A percentile compares a stretch with the other conserved stretches of the same genome.
Conservation (phyloP, 2,329 filamentous ascomycete genomes). For the Aspergillus bombycis region DNA sequence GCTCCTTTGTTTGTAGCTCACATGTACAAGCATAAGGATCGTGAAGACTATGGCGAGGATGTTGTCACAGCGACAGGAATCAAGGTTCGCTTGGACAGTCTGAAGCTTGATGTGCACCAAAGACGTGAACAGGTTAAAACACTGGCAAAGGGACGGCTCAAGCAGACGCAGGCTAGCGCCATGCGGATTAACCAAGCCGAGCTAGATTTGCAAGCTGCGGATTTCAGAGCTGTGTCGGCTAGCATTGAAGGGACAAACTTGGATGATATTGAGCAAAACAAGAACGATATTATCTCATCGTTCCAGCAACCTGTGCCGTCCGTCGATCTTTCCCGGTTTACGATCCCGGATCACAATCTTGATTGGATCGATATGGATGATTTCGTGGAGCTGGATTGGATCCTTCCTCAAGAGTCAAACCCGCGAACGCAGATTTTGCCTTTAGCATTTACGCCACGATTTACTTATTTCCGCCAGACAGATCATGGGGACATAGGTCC, state of each 20-base stretch:
- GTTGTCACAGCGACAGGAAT: constrained; percentile 91
- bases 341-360: constrained; percentile 91
- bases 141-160: constrained; percentile 73
- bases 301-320: constrained; percentile 57
- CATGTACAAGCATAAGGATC: constrained; percentile 98
- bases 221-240: constrained; percentile 90
- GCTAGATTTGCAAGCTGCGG: constrained; percentile 86
- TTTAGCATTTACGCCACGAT: constrained; percentile 86
- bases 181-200: constrained; percentile 97
- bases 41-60: constrained; percentile 77
- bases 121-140: constrained; percentile 89
- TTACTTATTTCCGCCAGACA: constrained; percentile 97
- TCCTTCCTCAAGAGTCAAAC: constrained; percentile 84
- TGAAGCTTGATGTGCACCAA: constrained; percentile 96
- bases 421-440: constrained; percentile 94
- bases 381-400: constrained; percentile 97
- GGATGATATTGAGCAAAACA: constrained; percentile 68
- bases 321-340: constrained; percentile 79
- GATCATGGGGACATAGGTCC: constrained; percentile 79
- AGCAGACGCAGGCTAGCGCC: constrained; percentile 78
- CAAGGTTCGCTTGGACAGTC: constrained; percentile 93
- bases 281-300: constrained; percentile 62
- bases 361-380: constrained; percentile 99
- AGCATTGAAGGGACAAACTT: constrained; percentile 79
- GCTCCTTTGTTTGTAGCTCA: constrained; percentile 94